Evolutionary conservation across 1,284 basidiomycete species (phyloP).

Genomic region (Ustilago cynodontis): DNA sequence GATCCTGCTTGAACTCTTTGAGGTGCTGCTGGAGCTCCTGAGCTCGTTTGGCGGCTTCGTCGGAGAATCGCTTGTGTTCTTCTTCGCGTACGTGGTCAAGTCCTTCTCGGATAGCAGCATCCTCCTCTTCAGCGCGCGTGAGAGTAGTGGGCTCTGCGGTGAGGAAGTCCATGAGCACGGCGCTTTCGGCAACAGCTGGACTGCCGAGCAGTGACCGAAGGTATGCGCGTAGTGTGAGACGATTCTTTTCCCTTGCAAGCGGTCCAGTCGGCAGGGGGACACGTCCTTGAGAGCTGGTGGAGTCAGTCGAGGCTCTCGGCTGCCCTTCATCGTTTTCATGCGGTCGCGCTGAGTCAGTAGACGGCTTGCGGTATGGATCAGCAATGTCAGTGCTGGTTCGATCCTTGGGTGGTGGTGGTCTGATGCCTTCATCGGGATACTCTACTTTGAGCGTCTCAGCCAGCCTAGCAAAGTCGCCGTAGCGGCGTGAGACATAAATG

Average conservation of each 20-base stretch:
- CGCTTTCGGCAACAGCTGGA: conserved; percentile 82
- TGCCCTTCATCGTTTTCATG: conserved; percentile 18
- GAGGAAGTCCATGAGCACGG: conserved; percentile 87
- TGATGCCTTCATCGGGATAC: conserved; percentile 60
- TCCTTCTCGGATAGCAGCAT: conserved; percentile 83
- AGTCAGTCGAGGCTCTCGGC: conserved; percentile 27
- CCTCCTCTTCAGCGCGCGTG: conserved; percentile 81
- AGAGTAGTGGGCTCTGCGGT: conserved; percentile 81
- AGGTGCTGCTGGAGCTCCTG: conserved; percentile 87
- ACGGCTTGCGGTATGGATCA: conserved; percentile 33
- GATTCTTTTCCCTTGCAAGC: conserved; percentile 82
- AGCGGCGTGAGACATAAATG: conserved; percentile 88
- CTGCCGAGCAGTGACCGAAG: conserved; percentile 81
- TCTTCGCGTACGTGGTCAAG: conserved; percentile 91
- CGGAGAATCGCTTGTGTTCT: conserved; percentile 84
- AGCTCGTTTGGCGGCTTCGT: conserved; percentile 87
- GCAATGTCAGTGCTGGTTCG: conserved; percentile 52
- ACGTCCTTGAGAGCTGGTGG: conserved; percentile 24
- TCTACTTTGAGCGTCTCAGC: conserved; percentile 61
- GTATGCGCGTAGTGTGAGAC: conserved; percentile 92
- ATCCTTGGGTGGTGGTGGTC: conserved; percentile 61
- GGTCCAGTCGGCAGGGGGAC: conserved; percentile 62
- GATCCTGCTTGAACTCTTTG: conserved; percentile 88
- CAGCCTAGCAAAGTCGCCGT: conserved; percentile 85
- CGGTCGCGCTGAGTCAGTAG: not conserved